Conservation (phyloP, 108 stramenopile species). For the Chaetoceros tenuissimus region DNA sequence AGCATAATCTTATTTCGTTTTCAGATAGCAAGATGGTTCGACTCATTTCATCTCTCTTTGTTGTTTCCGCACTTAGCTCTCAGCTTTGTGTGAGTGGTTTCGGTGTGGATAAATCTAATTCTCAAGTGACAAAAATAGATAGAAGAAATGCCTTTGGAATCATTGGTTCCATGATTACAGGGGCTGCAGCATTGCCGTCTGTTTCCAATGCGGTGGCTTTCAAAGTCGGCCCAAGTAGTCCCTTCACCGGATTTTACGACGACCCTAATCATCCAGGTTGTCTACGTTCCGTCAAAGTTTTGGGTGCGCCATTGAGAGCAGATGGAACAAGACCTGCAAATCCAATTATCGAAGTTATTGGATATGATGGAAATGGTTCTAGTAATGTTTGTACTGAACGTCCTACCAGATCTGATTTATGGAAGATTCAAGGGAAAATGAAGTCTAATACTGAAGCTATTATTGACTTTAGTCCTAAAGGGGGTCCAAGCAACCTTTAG, state of each 20-base stretch:
- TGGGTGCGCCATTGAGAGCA: slow-evolving; percentile 25
- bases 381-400: slow-evolving; percentile 21
- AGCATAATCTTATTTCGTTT: no score
- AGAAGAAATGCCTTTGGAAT: slow-evolving; percentile 13
- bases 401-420: slow-evolving; percentile 32
- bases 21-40: no score
- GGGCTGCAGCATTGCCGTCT: slow-evolving; percentile 13
- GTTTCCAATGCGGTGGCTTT: slow-evolving; percentile 16
- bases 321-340: slow-evolving; percentile 33
- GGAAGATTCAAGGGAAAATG: slow-evolving; percentile 27
- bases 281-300: slow-evolving; percentile 32
- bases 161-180: slow-evolving; percentile 21
- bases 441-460: slow-evolving; percentile 7
- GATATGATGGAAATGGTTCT: slow-evolving; percentile 32
- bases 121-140: no score
- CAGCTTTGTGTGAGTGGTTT: no score
- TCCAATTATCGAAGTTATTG: slow-evolving; percentile 25
- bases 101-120: no score
- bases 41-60: no score
- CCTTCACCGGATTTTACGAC: slow-evolving; percentile 36
- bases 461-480: slow-evolving; percentile 38
- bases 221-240: slow-evolving; percentile 18
- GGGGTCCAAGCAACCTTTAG: slow-evolving; percentile 24
- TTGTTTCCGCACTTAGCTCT: no score
- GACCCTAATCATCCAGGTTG: slow-evolving; percentile 39